These are phyloP conservation scores for Didymella lethalis DNA, from an alignment of 2,329 filamentous ascomycete genomes.

Conservation along the genomic window DNA sequence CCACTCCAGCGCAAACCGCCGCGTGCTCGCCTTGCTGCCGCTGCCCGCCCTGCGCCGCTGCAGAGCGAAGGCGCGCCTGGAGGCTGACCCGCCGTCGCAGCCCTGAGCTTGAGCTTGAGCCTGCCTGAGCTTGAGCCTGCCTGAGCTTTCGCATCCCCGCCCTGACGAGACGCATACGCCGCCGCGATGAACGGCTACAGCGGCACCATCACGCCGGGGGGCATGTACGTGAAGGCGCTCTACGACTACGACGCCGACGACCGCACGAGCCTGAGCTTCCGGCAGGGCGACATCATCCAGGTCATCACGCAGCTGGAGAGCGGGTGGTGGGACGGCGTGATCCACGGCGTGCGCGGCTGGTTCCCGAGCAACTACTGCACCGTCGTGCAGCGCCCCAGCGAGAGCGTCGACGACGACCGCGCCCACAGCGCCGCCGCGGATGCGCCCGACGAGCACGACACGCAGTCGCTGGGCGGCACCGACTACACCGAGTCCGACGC, in stretches of 20 bases:
- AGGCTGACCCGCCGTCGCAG: constrained; percentile 16
- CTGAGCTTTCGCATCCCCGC: constrained; percentile 16
- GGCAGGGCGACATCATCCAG: constrained; percentile 95
- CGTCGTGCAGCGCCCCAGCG: constrained; percentile 78
- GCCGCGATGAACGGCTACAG: constrained; percentile 60
- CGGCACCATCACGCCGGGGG: constrained; percentile 59
- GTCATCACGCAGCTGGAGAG: constrained; percentile 98
- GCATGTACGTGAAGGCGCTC: constrained; percentile 90
- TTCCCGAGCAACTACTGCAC: constrained; percentile 99
- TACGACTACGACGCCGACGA: constrained; percentile 98
- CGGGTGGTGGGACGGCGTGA: constrained; percentile 99
- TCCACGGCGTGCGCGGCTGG: constrained; percentile 96
- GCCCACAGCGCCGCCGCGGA: constrained; percentile 63
- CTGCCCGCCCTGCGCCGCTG: constrained; percentile 22
- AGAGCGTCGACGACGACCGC: constrained; percentile 70
- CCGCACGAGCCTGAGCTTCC: constrained; percentile 94
- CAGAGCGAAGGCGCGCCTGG: constrained; percentile 30
- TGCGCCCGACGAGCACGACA: constrained; percentile 48
- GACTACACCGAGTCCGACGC: constrained; percentile 54
- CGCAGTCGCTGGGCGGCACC: constrained; percentile 55
- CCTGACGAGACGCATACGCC: constrained; percentile 18
- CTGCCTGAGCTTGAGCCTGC: not conserved
- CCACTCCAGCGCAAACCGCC: constrained; percentile 27
- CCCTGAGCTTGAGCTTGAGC: not conserved
- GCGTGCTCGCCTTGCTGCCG: constrained; percentile 25